Base-by-base conservation (phyloP, 2,329 filamentous ascomycete genomes). In the Coniochaeta sp. region DNA sequence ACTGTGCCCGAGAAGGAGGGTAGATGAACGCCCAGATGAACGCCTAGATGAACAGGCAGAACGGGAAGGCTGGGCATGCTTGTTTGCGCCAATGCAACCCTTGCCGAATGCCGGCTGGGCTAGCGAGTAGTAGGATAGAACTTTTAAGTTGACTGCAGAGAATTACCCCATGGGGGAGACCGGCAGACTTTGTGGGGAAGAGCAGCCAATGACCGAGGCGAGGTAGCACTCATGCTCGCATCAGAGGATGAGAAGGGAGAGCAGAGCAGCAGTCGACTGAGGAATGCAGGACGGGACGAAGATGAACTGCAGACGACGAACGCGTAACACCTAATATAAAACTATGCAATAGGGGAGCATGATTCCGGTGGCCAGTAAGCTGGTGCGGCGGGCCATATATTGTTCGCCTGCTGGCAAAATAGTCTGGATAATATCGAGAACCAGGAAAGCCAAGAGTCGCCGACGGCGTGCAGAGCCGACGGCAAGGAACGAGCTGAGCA, bases 311-410 rank as follows among this genome's bases (percentile, higher is more conserved):
- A 54, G 52, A 55, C 46, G 51, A 48, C 47, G 52, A 59, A 60
- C 59, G 56, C 60, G 60, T 61, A 61, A 61, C 54, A 53, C 52
- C 45, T 57, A 61, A 61, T 61, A 49, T 61, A 60, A 57, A n/a
- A 53, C 50, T 52, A 51, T 45, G 52, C 48, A 51, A 50, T 48
- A 51, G 50, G 58, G 47, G 40, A 50, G 32, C 53, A 51, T 53
- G 51, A 55, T 56, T 55, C 58, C 55, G 55, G 54, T 53, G 52
- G 52, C 55, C 55, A 53, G 58, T 56, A 53, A 52, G 51, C 53
- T 57, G 51, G 55, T 55, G 58, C 48, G 49, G 53, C 53, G 56
- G 58, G 57, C 55, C 51, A 52, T 51, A n/a, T n/a, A 53, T 32
- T 45, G 27, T 57, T 55, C 55, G 54, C 56, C 50, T 58, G 51